Conservation (phyloP, 2,329 filamentous ascomycete species). For the Bipolaris zeicola region DNA sequence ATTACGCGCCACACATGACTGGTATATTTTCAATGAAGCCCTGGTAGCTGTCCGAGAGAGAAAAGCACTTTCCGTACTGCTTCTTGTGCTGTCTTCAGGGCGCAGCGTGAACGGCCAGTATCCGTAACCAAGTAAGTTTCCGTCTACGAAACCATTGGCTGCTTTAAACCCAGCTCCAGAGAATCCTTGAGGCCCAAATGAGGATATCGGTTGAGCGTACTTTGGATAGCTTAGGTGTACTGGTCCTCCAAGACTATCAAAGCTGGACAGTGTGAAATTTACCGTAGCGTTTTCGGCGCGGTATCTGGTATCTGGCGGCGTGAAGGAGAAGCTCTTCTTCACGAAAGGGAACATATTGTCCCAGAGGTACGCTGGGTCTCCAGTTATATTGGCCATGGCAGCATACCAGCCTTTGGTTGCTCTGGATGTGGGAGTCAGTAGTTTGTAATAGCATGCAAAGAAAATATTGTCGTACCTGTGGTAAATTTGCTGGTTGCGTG, state of each 20-base stretch:
- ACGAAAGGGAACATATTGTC: slow-evolving; percentile 34
- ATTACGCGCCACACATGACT: slow-evolving; percentile 12
- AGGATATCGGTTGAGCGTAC: slow-evolving; percentile 14
- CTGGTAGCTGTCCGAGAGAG: slow-evolving; percentile 5
- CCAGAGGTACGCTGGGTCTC: slow-evolving; percentile 33
- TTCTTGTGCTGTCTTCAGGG: slow-evolving; percentile 11
- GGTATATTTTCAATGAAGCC: slow-evolving; percentile 14
- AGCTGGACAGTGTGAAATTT: slow-evolving; percentile 13
- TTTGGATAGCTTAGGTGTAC: slow-evolving; percentile 17
- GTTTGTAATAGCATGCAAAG: background rate
- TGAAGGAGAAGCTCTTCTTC: slow-evolving; percentile 36
- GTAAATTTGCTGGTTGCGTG: slow-evolving; percentile 33
- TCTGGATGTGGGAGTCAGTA: background rate
- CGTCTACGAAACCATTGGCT: slow-evolving; percentile 9
- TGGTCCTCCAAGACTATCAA: slow-evolving; percentile 10
- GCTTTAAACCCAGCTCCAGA: slow-evolving; percentile 9
- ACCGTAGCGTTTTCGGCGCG: slow-evolving; percentile 10
- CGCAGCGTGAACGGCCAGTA: slow-evolving; percentile 12
- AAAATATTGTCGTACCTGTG: slow-evolving; percentile 11
- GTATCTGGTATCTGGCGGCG: slow-evolving; percentile 22
- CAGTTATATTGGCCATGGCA: slow-evolving; percentile 24
- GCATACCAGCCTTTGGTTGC: slow-evolving; percentile 17
- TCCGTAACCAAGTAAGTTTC: slow-evolving; percentile 10
- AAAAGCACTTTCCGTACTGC: slow-evolving; percentile 11
- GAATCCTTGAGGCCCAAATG: slow-evolving; percentile 13